Base-by-base conservation (phyloP, 2,329 filamentous ascomycete species). In the Ceratocystis huliohia region DNA sequence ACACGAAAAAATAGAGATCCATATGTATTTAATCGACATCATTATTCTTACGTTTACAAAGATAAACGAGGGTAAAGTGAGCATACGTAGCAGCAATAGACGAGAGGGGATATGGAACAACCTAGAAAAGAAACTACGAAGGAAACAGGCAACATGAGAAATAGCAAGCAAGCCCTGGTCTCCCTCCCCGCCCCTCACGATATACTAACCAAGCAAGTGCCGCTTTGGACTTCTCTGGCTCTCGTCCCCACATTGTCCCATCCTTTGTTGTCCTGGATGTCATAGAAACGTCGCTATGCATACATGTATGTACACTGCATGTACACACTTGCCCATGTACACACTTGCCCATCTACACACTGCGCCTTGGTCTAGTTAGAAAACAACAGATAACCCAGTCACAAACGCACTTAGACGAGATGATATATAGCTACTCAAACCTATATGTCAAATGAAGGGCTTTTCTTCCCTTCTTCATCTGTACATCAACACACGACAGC, bases 191-290 rank as follows among this genome's bases (percentile, higher is more conserved):
- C 37, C 37, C 13, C 37, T 41, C 37, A 41, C 13, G 37, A 41
- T 41, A 15, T 5, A 33, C 2, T 3, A 13, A 57, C 13, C 25
- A 30, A n/a, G 53, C 53, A 57, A 22, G 53, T 28, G 17, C 56
- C 56, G 56, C 56, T n/a, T 37, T 37, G 15, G n/a, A 33, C 28
- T 59, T n/a, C 28, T 37, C 7, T 28, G 48, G 7, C 15, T 53
- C 20, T 53, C 48, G 28, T 59, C 56, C 33, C 56, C 56, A 30
- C 56, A 59, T 59, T 59, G 56, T 37, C n/a, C 25, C 25, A 37
- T 59, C 56, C 56, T 59, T 30, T n/a, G 56, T 20, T n/a, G 22
- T 8, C 28, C 56, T 33, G 17, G 15, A 59, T 59, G 53, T 22
- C 37, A 41, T 41, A 15, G 37, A 41, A 41, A 41, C 37, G 13